Evolutionary conservation across 331 rosid genomes (phyloP).

Genomic region (Phaseolus coccineus): DNA sequence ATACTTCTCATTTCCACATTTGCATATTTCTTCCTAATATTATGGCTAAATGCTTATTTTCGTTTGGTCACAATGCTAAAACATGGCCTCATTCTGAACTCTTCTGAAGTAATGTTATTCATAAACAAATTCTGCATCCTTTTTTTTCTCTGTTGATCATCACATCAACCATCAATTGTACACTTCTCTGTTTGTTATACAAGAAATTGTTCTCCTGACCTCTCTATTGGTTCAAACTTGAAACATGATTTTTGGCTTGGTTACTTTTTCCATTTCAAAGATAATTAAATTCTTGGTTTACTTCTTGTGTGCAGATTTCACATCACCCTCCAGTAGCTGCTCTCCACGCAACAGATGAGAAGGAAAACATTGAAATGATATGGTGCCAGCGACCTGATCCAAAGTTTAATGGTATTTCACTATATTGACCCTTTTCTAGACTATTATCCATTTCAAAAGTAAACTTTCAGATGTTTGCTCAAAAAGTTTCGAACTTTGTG

Average conservation of each 20-base stretch:
- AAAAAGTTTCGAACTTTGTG: background rate
- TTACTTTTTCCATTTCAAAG: background rate
- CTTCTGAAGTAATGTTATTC: background rate
- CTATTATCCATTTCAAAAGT: background rate
- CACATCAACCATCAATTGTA: background rate
- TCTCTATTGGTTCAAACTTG: background rate
- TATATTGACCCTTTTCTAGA: conserved; percentile 2
- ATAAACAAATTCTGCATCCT: background rate
- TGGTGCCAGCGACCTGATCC: conserved; percentile 76
- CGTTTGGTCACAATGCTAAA: background rate
- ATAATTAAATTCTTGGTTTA: background rate
- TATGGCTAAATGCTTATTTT: background rate
- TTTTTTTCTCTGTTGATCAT: background rate
- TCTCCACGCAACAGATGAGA: conserved; percentile 84
- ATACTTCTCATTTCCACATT: conserved; percentile 8
- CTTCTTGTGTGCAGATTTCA: conserved; percentile 60
- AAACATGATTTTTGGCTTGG: background rate
- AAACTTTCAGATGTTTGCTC: background rate
- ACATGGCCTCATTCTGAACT: background rate
- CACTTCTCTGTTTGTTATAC: background rate
- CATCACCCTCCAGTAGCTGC: conserved; percentile 96
- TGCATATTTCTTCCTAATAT: background rate
- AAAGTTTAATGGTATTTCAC: conserved; percentile 68
- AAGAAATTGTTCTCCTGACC: background rate
- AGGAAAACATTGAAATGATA: conserved; percentile 71